Evolutionary conservation across 768 basidiomycete species (phyloP).

Genomic region (Trametes cinnabarina): DNA sequence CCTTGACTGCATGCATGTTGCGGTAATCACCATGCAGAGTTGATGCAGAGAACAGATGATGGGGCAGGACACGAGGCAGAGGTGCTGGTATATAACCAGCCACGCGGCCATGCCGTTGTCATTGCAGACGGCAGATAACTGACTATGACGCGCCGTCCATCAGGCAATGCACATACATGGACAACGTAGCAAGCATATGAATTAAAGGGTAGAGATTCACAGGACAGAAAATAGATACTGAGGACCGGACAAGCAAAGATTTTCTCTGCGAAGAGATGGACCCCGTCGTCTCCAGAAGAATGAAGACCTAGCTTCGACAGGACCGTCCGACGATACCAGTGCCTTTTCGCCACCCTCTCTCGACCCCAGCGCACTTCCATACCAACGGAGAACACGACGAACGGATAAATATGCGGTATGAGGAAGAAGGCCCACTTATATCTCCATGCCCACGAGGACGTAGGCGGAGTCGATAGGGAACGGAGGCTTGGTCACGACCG

Average conservation of each 20-base stretch:
- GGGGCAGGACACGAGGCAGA: neutral
- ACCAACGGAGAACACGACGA: neutral
- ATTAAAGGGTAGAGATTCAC: neutral
- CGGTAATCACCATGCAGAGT: neutral
- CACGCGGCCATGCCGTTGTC: too few relatives aligned
- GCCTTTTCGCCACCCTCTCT: slow-evolving; percentile 3
- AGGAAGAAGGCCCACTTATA: slow-evolving; percentile 38
- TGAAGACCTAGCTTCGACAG: neutral
- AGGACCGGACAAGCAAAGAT: neutral
- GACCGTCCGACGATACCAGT: neutral
- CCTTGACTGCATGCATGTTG: neutral
- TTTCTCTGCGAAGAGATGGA: neutral
- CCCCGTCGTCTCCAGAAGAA: neutral
- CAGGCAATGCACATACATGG: neutral
- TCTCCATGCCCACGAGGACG: slow-evolving; percentile 84
- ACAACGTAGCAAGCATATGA: neutral
- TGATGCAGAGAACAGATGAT: neutral
- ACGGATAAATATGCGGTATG: neutral
- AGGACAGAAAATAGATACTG: neutral
- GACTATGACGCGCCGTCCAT: neutral
- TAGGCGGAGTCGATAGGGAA: slow-evolving; percentile 75
- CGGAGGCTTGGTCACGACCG: slow-evolving; percentile 76
- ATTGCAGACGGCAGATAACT: too few relatives aligned
- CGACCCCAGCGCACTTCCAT: neutral
- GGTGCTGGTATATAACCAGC: neutral